A percentile compares a stretch with the other conserved stretches of the same genome.
Conservation (phyloP, 164 flowering plant species). For the Sedum album region DNA sequence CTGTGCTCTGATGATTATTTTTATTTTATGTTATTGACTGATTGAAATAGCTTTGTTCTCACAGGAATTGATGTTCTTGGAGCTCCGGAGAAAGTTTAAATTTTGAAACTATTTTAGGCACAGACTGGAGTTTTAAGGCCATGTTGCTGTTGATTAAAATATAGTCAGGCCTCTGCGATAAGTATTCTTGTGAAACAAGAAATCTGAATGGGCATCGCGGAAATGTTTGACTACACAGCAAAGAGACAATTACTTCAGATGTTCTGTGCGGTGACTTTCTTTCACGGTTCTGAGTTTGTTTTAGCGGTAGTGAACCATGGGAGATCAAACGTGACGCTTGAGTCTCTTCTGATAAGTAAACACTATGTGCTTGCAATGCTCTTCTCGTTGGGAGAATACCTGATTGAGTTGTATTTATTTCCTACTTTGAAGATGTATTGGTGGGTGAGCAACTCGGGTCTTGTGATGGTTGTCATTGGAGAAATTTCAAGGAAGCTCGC, state of each 20-base stretch:
- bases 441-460: conserved; percentile 73
- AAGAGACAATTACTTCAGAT: conserved; percentile 54
- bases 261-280: conserved; percentile 47
- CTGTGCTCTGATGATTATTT: no score
- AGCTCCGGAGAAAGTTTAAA: no score
- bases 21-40: no score
- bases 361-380: conserved; percentile 68
- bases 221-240: conserved; percentile 36
- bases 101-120: no score
- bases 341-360: conserved; percentile 72
- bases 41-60: no score
- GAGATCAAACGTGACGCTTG: conserved; percentile 37
- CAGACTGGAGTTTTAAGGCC: no score
- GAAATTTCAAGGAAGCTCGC: conserved; percentile 78
- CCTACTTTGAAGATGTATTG: conserved; percentile 68
- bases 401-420: conserved; percentile 42
- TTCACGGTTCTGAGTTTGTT: conserved; percentile 59
- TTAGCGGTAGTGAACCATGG: conserved; percentile 60
- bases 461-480: conserved; percentile 65
- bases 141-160: no score
- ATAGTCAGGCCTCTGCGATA: no score
- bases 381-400: conserved; percentile 59
- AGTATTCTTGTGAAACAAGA: no score
- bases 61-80: no score
- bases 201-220: conserved; percentile 24